Evolutionary conservation across 305 asterid genomes (phyloP).

Genomic region (Solanum aculeatissimum): DNA sequence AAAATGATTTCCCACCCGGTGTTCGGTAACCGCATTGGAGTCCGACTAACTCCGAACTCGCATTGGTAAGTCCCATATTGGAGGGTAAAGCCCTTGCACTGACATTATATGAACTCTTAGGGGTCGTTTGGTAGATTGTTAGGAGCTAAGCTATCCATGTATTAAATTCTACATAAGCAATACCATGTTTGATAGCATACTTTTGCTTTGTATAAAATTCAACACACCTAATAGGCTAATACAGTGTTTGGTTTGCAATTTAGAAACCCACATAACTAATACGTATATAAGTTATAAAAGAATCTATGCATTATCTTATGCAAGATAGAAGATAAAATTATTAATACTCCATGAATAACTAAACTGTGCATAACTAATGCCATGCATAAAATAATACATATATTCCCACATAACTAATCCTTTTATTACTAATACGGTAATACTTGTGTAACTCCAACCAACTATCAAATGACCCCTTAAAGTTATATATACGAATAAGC

Average conservation of each 20-base stretch:
- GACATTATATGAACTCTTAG: background rate
- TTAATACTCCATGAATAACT: too few species aligned
- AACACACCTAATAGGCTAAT: background rate
- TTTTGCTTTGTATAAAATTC: background rate
- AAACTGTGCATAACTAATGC: too few species aligned
- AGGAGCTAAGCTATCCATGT: background rate
- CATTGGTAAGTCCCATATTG: too few species aligned
- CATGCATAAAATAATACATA: background rate
- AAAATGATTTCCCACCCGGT: too few species aligned
- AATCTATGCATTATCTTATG: background rate
- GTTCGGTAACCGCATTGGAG: too few species aligned
- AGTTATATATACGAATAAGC: background rate
- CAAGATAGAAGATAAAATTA: background rate
- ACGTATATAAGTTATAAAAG: background rate
- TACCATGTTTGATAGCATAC: background rate
- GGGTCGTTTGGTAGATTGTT: background rate
- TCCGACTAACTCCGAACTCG: too few species aligned
- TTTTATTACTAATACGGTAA: background rate
- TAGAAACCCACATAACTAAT: background rate
- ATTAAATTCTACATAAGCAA: background rate
- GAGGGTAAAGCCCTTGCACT: background rate
- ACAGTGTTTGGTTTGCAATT: background rate
- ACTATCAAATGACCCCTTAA: background rate
- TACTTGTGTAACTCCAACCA: background rate
- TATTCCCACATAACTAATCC: background rate